These are phyloP conservation scores for Fonsecaea monophora DNA, from an alignment of 2,329 filamentous ascomycete species.

Conservation along the genomic window DNA sequence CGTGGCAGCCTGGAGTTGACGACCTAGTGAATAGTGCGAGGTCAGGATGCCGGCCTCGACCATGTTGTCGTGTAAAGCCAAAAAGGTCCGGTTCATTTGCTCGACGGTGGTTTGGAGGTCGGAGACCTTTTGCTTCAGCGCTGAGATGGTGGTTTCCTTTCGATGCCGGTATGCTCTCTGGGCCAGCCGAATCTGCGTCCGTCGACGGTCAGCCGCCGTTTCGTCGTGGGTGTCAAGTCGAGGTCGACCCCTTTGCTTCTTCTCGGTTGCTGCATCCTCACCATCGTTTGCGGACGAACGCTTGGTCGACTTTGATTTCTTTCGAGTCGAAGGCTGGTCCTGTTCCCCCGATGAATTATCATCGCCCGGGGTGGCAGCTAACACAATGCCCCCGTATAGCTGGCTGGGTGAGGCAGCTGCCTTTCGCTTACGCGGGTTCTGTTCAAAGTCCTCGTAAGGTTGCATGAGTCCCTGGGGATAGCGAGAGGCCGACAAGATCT, in stretches of 20 bases:
- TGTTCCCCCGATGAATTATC: slow-evolving; percentile 29
- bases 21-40: slow-evolving; percentile 28
- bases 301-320: slow-evolving; percentile 30
- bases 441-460: slow-evolving; percentile 25
- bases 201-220: slow-evolving; percentile 78
- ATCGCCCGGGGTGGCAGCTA: slow-evolving; percentile 7
- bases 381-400: slow-evolving; percentile 30
- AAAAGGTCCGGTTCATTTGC: slow-evolving; percentile 75
- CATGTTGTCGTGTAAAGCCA: slow-evolving; percentile 69
- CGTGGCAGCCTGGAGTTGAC: slow-evolving; percentile 31
- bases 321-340: slow-evolving; percentile 17
- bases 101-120: slow-evolving; percentile 73
- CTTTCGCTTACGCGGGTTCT: slow-evolving; percentile 31
- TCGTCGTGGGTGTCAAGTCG: slow-evolving; percentile 78
- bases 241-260: slow-evolving; percentile 69
- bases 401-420: slow-evolving; percentile 18
- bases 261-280: slow-evolving; percentile 28
- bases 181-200: slow-evolving; percentile 85
- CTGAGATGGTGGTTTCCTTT: slow-evolving; percentile 80
- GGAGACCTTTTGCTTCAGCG: slow-evolving; percentile 72
- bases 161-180: slow-evolving; percentile 83
- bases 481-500: slow-evolving; percentile 34
- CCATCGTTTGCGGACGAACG: slow-evolving; percentile 20
- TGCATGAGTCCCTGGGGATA: slow-evolving; percentile 36
- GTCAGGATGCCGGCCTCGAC: slow-evolving; percentile 44